Base-by-base conservation (phyloP, 148 eudicot genomes). In the Arctostaphylos glauca region DNA sequence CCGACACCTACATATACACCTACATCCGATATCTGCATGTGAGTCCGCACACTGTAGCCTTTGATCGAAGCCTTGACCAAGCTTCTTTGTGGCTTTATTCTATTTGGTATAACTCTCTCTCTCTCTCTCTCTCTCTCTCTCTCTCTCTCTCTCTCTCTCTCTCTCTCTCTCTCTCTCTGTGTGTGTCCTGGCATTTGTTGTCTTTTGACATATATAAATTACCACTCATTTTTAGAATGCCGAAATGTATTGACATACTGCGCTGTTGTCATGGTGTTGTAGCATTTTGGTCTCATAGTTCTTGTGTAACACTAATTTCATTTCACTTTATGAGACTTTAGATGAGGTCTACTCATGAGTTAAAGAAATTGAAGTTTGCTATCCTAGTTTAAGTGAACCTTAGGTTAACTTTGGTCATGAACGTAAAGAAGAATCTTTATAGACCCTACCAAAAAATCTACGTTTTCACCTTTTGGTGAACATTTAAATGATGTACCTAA, bases 361-460 rank as follows among this genome's bases (percentile, higher is more conserved):
- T 47, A 6, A 19, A 73, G 23, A 46, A 6, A 47, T 2, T 73
- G 18, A 4, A 73, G 10, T 46, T 46, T 46, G 12, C 12, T 43
- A 72, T 41, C 48, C 50, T 16, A 56, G 49, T 16, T 78, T 38
- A 3, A 78, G 49, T 59, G 52, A 78, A 58, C 70, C 81, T 59
- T 78, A 2, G 41, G 14, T 43, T 59, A 53, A 59, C n/a, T 18
- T 55, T 23, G 43, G 44, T 76, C 10, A 19, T 18, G 47, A 19
- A 31, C 62, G 23, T 2, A 25, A 53, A 53, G n/a, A 76, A 25
- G n/a, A 62, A 76, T 76, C 44, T 77, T 31, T 25, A 76, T 5
- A 76, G 19, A 16, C n/a, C 8, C 41, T 59, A 19, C 6, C 21
- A 5, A 41, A 58, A 9, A 78, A 6, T 59, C 38, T 25, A 9